Evolutionary conservation across 768 basidiomycete genomes (phyloP).

Genomic region (Pleurotus salmoneostramineus): DNA sequence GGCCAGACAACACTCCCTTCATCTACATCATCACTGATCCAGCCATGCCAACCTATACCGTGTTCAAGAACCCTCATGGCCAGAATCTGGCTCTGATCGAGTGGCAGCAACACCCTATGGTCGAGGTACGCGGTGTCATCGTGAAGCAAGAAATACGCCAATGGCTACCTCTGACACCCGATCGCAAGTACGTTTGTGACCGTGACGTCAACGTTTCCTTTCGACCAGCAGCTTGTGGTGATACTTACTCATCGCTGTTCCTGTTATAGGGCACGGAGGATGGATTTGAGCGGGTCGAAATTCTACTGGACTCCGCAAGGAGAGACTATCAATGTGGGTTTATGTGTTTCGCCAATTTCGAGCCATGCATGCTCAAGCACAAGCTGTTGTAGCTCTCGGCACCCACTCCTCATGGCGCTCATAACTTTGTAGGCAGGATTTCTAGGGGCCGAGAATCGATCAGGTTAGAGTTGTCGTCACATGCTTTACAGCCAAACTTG

Average conservation of each 20-base stretch:
- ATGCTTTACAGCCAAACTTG: conserved; percentile 41
- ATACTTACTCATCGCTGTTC: not conserved
- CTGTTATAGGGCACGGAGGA: conserved; percentile 27
- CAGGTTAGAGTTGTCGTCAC: conserved; percentile 40
- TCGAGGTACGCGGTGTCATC: conserved; percentile 34
- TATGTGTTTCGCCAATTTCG: not conserved
- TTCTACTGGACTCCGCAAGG: conserved; percentile 36
- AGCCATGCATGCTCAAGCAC: conserved; percentile 7
- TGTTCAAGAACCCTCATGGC: conserved; percentile 32
- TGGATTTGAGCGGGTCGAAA: conserved; percentile 31
- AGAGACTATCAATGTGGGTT: conserved; percentile 21
- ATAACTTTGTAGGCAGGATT: conserved; percentile 27
- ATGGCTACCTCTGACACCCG: conserved; percentile 41
- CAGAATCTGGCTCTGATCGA: conserved; percentile 35
- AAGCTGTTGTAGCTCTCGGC: conserved; percentile 15
- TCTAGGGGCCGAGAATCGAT: conserved; percentile 28
- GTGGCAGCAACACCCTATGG: conserved; percentile 29
- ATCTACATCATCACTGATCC: conserved; percentile 36
- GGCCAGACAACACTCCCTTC: conserved; percentile 32
- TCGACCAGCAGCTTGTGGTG: not conserved
- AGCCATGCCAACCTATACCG: conserved; percentile 29
- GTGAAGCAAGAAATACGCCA: conserved; percentile 29
- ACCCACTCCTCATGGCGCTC: conserved; percentile 1
- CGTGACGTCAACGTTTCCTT: not conserved
- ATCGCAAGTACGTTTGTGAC: conserved; percentile 31